Evolutionary conservation across 768 basidiomycete species (phyloP), one percentile per base, ranked within the genome.

Genomic region (Myochromella boudieri): DNA sequence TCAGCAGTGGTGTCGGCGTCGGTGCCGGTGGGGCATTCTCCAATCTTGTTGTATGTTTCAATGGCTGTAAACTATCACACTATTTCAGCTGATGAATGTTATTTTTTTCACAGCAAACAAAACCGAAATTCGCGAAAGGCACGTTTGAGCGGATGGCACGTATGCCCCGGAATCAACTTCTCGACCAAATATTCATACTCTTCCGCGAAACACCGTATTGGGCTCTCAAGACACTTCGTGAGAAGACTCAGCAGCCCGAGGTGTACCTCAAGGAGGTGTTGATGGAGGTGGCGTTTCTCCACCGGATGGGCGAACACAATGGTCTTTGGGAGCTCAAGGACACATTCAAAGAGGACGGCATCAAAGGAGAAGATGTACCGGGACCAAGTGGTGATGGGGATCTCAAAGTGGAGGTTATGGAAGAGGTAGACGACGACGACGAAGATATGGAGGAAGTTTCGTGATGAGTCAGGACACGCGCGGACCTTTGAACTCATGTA

Each of bases 61-160:
- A 29, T 37, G 45, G 50, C 28, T 40, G 8, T 39, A 49, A 17
- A n/a, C n/a, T n/a, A n/a, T 3, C 6, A 3, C 20, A 20, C 17
- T 10, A 14, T 27, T 29, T 9, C 17, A 18, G n/a, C n/a, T n/a
- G n/a, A n/a, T n/a, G n/a, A n/a, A n/a, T n/a, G 15, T 14, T 44
- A 29, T 32, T 3, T 37, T 29, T 26, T 34, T 52, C 49, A 11
- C 53, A 85, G 85, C 80, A 79, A 76, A 72, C 81, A 12, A 89
- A 85, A 66, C 77, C 69, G 31, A 89, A 86, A 62, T 75, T 71
- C 1, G 64, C 74, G n/a, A 88, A 89, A 56, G 85, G 85, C 22
- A 71, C 78, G 12, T 87, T 87, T 68, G 91, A 94, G 66, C 87
- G 89, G 55, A 87, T 90, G 81, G 85, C 88, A n/a, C 89, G 94